Conservation (phyloP, 176 grass and related monocot genomes). For the Poa annua region DNA sequence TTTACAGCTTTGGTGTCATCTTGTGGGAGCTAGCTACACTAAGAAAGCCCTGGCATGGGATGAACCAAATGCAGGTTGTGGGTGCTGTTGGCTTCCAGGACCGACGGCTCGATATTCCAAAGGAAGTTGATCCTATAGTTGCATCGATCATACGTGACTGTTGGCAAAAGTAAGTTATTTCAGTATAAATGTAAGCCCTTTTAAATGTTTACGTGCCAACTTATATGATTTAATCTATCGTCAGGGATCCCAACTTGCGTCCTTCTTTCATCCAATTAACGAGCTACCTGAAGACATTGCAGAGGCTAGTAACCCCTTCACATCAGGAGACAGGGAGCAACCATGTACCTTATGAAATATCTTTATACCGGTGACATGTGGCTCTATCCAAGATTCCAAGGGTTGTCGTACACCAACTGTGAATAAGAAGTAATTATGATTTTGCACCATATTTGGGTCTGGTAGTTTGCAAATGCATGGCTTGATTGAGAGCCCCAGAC, state of each 20-base stretch:
- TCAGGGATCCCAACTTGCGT: constrained; percentile 79
- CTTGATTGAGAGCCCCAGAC: constrained; percentile 50
- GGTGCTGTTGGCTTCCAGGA: constrained; percentile 60
- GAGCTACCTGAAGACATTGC: constrained; percentile 68
- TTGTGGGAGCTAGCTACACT: constrained; percentile 90
- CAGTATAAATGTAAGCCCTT: neutral
- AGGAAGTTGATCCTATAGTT: too few species aligned
- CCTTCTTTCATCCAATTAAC: constrained; percentile 81
- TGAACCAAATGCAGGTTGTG: constrained; percentile 97
- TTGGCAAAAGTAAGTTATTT: neutral
- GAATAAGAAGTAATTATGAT: constrained; percentile 47
- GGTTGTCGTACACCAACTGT: constrained; percentile 37
- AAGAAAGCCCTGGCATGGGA: constrained; percentile 81
- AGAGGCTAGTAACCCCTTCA: constrained; percentile 64
- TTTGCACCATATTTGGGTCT: constrained; percentile 38
- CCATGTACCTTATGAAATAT: constrained; percentile 63
- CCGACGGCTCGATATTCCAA: too few species aligned
- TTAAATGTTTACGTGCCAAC: constrained; percentile 15
- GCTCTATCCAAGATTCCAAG: constrained; percentile 55
- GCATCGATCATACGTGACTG: too few species aligned
- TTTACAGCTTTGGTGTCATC: constrained; percentile 97
- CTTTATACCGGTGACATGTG: constrained; percentile 66
- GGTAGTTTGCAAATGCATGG: constrained; percentile 47
- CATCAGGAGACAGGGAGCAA: constrained; percentile 62
- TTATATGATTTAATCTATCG: constrained; percentile 29